Evolutionary conservation across 2,329 filamentous ascomycete species (phyloP).

Genomic region (Hypoxylon sp.): DNA sequence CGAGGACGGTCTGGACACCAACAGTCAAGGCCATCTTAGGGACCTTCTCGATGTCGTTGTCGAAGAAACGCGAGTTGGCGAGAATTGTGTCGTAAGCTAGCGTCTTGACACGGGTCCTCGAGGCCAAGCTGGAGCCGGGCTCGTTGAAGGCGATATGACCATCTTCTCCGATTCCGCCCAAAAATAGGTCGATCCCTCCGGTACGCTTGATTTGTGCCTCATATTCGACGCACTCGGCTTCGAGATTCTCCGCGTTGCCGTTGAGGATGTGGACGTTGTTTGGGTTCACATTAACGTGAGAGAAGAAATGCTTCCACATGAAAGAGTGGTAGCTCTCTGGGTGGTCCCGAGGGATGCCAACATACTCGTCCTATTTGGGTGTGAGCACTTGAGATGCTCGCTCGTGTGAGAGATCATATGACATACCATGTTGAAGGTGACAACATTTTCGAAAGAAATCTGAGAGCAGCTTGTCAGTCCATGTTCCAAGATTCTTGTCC

Average conservation of each 20-base stretch:
- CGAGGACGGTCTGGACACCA: conserved; percentile 84
- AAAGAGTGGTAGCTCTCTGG: conserved; percentile 90
- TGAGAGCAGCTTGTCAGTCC: conserved; percentile 57
- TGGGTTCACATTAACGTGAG: conserved; percentile 82
- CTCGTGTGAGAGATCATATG: not conserved
- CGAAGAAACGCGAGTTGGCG: conserved; percentile 87
- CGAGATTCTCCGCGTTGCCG: conserved; percentile 80
- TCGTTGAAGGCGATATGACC: conserved; percentile 94
- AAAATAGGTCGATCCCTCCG: conserved; percentile 87
- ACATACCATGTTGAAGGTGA: conserved; percentile 90
- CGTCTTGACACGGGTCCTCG: conserved; percentile 86
- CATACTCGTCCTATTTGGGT: conserved; percentile 78
- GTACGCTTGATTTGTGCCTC: conserved; percentile 79
- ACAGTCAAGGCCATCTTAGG: conserved; percentile 87
- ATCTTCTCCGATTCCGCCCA: conserved; percentile 86
- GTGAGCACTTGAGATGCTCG: conserved; percentile 19
- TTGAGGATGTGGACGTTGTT: conserved; percentile 87
- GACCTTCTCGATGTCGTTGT: conserved; percentile 77
- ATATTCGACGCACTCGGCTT: conserved; percentile 81
- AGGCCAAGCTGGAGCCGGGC: conserved; percentile 81
- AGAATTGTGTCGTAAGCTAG: conserved; percentile 88
- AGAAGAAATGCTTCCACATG: conserved; percentile 95
- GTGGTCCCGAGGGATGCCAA: conserved; percentile 84
- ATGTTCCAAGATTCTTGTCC: not conserved
- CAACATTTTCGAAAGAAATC: conserved; percentile 87